These are phyloP conservation scores for Helotiales sp. DNA, from an alignment of 2,329 filamentous ascomycete species.

Conservation along the genomic window DNA sequence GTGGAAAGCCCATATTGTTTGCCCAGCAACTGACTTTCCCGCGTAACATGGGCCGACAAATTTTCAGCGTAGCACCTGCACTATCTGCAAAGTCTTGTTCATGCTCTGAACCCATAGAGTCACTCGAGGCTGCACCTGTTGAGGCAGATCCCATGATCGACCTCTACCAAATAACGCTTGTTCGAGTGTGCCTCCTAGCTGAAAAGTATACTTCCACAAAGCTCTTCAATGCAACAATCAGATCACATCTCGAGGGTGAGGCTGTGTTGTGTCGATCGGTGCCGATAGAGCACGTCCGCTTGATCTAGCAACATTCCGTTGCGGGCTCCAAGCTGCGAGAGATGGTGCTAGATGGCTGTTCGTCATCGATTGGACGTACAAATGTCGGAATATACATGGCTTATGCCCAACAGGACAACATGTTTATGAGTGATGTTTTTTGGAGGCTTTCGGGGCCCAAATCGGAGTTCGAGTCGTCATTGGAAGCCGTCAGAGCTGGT, in stretches of 20 bases:
- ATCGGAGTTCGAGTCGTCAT: background rate
- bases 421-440: background rate
- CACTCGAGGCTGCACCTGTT: background rate
- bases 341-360: background rate
- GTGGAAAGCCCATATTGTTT: too few relatives aligned
- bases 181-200: conserved; percentile 18
- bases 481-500: background rate
- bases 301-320: conserved; percentile 7
- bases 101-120: background rate
- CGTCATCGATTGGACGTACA: background rate
- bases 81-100: background rate
- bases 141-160: background rate
- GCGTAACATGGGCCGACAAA: too few relatives aligned
- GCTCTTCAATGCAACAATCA: conserved; percentile 20
- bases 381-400: background rate
- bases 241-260: conserved; percentile 14
- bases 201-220: conserved; percentile 14
- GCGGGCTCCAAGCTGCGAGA: background rate
- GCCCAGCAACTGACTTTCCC: too few relatives aligned
- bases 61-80: background rate
- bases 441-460: background rate
- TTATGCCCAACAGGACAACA: background rate
- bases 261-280: background rate
- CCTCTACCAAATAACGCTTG: conserved; percentile 6
- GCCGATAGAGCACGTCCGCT: background rate